A percentile compares a stretch with the other conserved stretches of the same genome.
These are phyloP conservation scores for Tylopilus sp. DNA, from an alignment of 768 basidiomycete genomes.

Conservation along the genomic window DNA sequence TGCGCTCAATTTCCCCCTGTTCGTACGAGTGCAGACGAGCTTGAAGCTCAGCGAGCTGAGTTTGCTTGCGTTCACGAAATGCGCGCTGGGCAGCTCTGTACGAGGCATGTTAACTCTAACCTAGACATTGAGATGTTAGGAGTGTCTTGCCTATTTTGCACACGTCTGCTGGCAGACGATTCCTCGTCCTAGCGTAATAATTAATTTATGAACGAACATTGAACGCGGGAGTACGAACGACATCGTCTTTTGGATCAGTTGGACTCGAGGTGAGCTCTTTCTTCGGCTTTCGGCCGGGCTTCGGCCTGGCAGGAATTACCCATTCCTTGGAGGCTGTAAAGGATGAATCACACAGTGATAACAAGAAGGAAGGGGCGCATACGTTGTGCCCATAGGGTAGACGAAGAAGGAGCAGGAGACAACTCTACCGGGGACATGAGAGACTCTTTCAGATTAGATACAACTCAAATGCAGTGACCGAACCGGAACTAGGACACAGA, in stretches of 20 bases:
- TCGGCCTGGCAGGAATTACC: conserved; percentile 83
- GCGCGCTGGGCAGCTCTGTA: conserved; percentile 82
- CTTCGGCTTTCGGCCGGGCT: conserved; percentile 87
- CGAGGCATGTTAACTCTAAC: conserved; percentile 7
- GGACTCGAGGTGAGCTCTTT: conserved; percentile 44
- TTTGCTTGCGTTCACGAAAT: conserved; percentile 86
- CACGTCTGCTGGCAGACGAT: conserved; percentile 56
- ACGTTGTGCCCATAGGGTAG: conserved; percentile 78
- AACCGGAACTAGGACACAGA: too few relatives aligned
- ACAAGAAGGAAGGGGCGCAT: conserved; percentile 14
- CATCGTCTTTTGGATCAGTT: conserved; percentile 38
- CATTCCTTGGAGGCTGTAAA: conserved; percentile 79
- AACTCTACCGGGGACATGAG: conserved; percentile 30
- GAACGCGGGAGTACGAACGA: conserved; percentile 39
- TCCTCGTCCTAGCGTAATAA: conserved; percentile 38
- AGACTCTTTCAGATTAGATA: conserved; percentile 31
- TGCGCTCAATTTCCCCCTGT: conserved; percentile 87
- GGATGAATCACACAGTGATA: neutral
- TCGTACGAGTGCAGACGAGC: conserved; percentile 82
- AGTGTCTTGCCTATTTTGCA: conserved; percentile 65
- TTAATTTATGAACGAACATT: conserved; percentile 6
- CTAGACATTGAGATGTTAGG: neutral
- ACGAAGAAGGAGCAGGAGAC: conserved; percentile 40
- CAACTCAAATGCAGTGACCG: neutral
- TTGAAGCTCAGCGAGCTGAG: conserved; percentile 83